Conservation (phyloP, 148 eudicot species). For the Salicornia ramosissima region DNA sequence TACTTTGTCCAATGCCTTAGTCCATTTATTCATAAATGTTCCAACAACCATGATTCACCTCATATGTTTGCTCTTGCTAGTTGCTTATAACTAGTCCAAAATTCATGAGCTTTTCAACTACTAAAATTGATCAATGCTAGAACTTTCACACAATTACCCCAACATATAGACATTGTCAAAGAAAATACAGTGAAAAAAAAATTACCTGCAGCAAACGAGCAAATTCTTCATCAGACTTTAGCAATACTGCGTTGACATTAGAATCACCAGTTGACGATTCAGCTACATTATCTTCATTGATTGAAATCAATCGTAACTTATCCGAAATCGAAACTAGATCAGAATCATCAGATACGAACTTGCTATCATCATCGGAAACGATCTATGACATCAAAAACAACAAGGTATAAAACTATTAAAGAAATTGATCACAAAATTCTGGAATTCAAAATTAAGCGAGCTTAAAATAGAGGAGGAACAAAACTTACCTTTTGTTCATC, state of each 20-base stretch:
- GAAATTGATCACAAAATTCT: not conserved
- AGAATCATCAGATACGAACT: conserved; percentile 49
- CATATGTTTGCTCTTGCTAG: not conserved
- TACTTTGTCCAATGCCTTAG: no score
- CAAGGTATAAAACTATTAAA: no score
- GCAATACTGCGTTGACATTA: conserved; percentile 27
- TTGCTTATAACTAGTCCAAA: not conserved
- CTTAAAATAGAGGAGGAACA: not conserved
- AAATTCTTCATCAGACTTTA: conserved; percentile 69
- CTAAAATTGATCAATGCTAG: not conserved
- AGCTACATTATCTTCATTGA: conserved; percentile 30
- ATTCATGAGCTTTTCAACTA: not conserved
- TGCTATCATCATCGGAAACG: conserved; percentile 43
- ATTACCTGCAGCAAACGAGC: conserved; percentile 85
- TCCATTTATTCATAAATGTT: no score
- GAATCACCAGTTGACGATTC: conserved; percentile 24
- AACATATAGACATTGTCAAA: not conserved
- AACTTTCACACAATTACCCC: not conserved
- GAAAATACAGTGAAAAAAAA: not conserved
- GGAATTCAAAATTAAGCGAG: not conserved
- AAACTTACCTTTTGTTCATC: conserved; percentile 67
- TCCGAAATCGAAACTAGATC: conserved; percentile 56
- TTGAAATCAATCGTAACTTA: conserved; percentile 55
- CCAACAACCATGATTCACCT: no score
- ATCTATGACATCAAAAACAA: conserved; percentile 36